A percentile compares a stretch with the other conserved stretches of the same genome.
Evolutionary conservation across 2,329 filamentous ascomycete species (phyloP).

Genomic region (Neopestalotiopsis rosae): DNA sequence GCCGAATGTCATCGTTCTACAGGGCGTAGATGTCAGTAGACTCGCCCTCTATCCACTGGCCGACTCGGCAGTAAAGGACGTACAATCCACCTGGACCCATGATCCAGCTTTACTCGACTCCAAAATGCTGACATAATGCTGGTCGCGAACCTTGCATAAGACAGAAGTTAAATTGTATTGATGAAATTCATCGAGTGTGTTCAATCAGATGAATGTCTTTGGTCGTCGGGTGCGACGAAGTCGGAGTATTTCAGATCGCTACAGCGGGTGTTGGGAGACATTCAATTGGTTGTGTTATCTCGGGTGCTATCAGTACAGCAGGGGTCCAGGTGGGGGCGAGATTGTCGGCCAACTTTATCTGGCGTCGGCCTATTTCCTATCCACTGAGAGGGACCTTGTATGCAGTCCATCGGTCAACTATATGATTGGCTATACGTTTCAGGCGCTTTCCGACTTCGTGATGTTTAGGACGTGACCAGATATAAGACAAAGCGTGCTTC

Average conservation of each 20-base stretch:
- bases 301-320: background rate
- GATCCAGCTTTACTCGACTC: background rate
- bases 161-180: background rate
- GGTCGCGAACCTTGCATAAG: background rate
- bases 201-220: background rate
- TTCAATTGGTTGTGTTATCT: background rate
- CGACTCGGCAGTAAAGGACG: background rate
- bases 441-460: background rate
- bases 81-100: constrained; percentile 14
- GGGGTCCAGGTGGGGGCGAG: background rate
- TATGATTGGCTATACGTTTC: background rate
- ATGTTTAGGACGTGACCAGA: background rate
- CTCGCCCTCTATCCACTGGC: background rate
- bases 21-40: background rate
- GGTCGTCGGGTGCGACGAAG: background rate
- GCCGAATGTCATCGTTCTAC: constrained; percentile 8
- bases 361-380: background rate
- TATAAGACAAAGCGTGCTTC: background rate
- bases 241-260: background rate
- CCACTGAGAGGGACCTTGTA: background rate
- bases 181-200: background rate
- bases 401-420: background rate
- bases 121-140: background rate
- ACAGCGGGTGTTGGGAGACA: background rate
- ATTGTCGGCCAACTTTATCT: constrained; percentile 3